Percentiles rank a stretch among this genome's conserved stretches.
Evolutionary conservation across 352 stramenopile species (phyloP).

Genomic region (Phytophthora tubulina): DNA sequence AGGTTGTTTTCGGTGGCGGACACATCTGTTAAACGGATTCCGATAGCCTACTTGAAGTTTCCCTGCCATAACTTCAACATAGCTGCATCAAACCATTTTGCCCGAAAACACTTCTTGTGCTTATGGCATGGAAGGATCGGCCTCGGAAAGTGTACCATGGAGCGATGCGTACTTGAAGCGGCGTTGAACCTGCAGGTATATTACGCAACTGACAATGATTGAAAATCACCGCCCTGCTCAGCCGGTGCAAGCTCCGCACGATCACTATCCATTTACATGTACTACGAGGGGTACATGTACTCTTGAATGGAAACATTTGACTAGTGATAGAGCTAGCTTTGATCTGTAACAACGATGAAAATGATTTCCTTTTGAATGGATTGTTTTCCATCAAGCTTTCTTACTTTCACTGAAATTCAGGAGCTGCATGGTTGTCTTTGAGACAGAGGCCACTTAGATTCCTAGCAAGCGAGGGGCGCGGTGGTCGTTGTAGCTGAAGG

Average conservation of each 20-base stretch:
- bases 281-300: too few relatives aligned
- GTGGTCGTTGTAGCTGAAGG: constrained; percentile 17
- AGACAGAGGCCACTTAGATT: background rate
- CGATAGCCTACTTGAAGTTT: constrained; percentile 24
- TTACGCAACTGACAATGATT: constrained; percentile 27
- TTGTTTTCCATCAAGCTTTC: too few relatives aligned
- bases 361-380: too few relatives aligned
- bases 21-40: constrained; percentile 22
- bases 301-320: too few relatives aligned
- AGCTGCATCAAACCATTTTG: constrained; percentile 34
- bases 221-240: constrained; percentile 22
- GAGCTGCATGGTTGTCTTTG: too few relatives aligned
- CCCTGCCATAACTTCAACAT: constrained; percentile 34
- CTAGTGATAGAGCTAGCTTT: background rate
- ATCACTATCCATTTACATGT: too few relatives aligned
- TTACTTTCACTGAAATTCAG: too few relatives aligned
- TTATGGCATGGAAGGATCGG: background rate
- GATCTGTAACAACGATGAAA: too few relatives aligned
- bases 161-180: constrained; percentile 10
- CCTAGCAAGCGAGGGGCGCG: constrained; percentile 24
- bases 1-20: background rate
- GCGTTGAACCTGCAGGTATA: constrained; percentile 15
- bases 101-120: background rate
- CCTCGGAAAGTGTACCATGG: constrained; percentile 13
- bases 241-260: too few relatives aligned